Base-by-base conservation (phyloP, 495 filamentous ascomycete genomes). In the Tirmania nivea region DNA sequence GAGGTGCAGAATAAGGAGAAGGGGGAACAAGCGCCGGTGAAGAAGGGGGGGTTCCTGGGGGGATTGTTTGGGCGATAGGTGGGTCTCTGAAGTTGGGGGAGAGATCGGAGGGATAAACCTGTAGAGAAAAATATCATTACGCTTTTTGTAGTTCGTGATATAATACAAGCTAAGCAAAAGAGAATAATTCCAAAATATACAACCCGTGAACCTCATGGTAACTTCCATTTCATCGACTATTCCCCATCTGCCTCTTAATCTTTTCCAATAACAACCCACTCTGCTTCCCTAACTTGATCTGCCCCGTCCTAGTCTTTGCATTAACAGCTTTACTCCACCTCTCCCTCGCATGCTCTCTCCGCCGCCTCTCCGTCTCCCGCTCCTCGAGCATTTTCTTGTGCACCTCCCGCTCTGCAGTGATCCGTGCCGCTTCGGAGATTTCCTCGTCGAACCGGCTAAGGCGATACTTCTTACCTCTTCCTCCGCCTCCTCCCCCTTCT, bases 261-360 rank as follows among this genome's bases (percentile, higher is more conserved):
- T 78, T 84, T 67, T 86, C 81, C 52, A 94, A 67, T 59, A 97
- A 57, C 11, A 90, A 72, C n/a, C 74, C 74, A 55, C 88, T 86
- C 72, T 94, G 85, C 54, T 83, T 73, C 1, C 90, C 90, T 35
- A 97, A 60, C 66, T 85, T 89, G 60, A 79, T 70, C 68, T 89
- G 80, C 25, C 88, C 89, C 67, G 51, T 64, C 11, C 48, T 37
- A 19, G 62, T 65, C 17, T 55, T 60, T 19, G 62, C 73, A 73
- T 75, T 77, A 5, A 66, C 65, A 63, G 73, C 70, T 35, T 64
- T 25, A 73, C 74, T 74, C 61, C 64, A 70, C 14, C 14, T n/a
- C 37, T 50, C 42, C 36, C 49, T 14, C 21, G 17, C 54, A 14
- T 56, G 62, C 9, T 14, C 55, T 19, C 48, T 51, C 12, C 31